Evolutionary conservation across 805 yeast species (phyloP), one percentile per base, ranked within the genome.

Genomic region (Barnettozyma populi): DNA sequence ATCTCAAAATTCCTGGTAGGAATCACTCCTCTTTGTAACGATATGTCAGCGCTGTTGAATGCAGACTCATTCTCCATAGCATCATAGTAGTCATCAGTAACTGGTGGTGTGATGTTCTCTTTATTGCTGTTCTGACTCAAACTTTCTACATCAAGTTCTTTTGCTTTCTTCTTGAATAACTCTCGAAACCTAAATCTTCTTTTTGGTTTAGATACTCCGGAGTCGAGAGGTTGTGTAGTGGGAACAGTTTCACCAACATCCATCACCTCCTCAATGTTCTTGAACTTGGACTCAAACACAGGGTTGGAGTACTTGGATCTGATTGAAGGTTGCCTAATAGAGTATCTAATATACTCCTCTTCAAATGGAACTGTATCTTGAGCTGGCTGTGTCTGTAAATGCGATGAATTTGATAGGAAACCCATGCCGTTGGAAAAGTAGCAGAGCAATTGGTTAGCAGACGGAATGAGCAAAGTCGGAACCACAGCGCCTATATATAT

Each of bases 251-350:
- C 16, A 14, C 32, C n/a, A 11, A 2, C 32, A 29, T 29, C 32
- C 32, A 29, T 11, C n/a, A 29, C 32, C 32, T 29, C 32, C 32
- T 29, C 16, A 29, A 29, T 11, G 31, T 42, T 18, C 23, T 35
- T 20, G 23, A 52, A 52, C 10, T 39, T 20, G 14, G 36, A 11
- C 3, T 21, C 27, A 25, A 53, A 53, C 3, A 16, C 24, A 4
- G 29, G n/a, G 25, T 48, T 51, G 2, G 19, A 24, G 37, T 53
- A 53, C 4, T 9, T 25, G 7, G 24, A 18, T 5, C 18, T 7
- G 5, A 20, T 35, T 7, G 56, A 53, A 18, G 56, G 53, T 1
- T 35, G 9, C 43, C 56, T 48, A 7, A 35, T 42, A 3, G 47
- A 35, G 19, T 36, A 44, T 3, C 20, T 14, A 8, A 51, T 18